Evolutionary conservation across 176 grass and related monocot genomes (phyloP), one percentile per base, ranked within the genome.

Genomic region (Aegilops tauschii): DNA sequence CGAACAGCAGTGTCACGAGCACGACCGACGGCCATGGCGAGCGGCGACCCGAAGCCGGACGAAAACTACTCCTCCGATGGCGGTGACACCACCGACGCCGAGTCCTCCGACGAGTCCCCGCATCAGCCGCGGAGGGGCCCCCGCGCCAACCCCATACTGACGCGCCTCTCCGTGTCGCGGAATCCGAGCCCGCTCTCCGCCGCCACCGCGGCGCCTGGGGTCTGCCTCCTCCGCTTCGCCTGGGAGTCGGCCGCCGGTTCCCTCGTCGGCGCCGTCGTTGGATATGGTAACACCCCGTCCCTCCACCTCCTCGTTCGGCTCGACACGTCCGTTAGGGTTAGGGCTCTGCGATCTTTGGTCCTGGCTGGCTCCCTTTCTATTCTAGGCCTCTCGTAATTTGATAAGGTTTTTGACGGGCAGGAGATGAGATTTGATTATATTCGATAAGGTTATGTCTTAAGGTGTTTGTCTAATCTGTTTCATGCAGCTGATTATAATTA

Each of bases 161-260:
- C 63, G 8, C 90, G 90, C 77, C 86, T 91, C 40, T 83, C 90
- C 23, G 86, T 91, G 77, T 88, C 90, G 77, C 69, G 86, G 64
- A 88, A 91, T 82, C 82, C 90, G 64, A 91, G 90, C 90, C 90
- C 90, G 52, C 86, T 91, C 31, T 83, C 82, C 31, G 90, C 86
- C 17, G 70, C 90, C 52, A 85, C 86, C 23, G 86, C 86, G 5
- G 90, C 86, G 5, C 82, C 90, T 12, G 90, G 90, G 81, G 82
- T 88, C 12, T 91, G 90, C 90, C 90, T 91, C 77, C 90, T 91
- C 17, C 86, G 86, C 76, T 91, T 91, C 71, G 82, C 90, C 69
- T 88, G 77, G 77, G 86, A 91, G 82, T 91, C 90, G 30, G 90
- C 90, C 54, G 90, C 90, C 8, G 90, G 90, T 10, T 91, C 90